These are phyloP conservation scores for Aspergillus sergii DNA, from an alignment of 2,329 filamentous ascomycete genomes.

Conservation along the genomic window DNA sequence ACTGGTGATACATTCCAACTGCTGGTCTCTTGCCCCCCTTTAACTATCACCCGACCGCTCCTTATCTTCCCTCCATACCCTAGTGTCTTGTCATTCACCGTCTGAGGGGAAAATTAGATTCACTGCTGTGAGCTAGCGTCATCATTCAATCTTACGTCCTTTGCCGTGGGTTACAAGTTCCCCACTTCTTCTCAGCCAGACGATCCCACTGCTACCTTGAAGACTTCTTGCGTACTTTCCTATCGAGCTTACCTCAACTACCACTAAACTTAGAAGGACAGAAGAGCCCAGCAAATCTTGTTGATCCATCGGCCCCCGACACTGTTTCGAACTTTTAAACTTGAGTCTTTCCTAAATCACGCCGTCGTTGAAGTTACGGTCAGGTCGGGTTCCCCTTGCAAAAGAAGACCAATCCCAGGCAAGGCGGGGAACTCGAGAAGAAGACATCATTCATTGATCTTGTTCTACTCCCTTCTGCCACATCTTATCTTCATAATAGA, in stretches of 20 bases:
- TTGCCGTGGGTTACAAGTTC: background rate
- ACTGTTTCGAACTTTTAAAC: background rate
- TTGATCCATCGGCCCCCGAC: background rate
- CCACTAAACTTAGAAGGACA: constrained; percentile 3
- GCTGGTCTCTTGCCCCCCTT: background rate
- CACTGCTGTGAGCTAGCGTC: background rate
- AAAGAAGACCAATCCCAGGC: constrained; percentile 9
- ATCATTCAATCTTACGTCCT: background rate
- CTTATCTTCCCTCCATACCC: background rate
- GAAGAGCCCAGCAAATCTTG: background rate
- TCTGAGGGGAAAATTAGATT: background rate
- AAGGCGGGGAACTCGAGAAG: constrained; percentile 14
- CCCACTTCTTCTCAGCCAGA: constrained; percentile 11
- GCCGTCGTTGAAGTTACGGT: constrained; percentile 1
- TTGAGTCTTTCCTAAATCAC: background rate
- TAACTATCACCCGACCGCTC: constrained; percentile 1
- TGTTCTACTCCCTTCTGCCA: constrained; percentile 5
- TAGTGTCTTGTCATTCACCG: constrained; percentile 1
- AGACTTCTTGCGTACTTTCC: background rate
- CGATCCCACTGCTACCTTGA: constrained; percentile 9
- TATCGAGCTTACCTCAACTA: background rate
- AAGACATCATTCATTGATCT: constrained; percentile 5
- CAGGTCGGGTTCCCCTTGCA: constrained; percentile 4
- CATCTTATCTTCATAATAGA: background rate
- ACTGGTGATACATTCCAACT: constrained; percentile 2